Evolutionary conservation across 2,329 filamentous ascomycete genomes (phyloP), one percentile per base, ranked within the genome.

Genomic region (Beauveria asiatica): DNA sequence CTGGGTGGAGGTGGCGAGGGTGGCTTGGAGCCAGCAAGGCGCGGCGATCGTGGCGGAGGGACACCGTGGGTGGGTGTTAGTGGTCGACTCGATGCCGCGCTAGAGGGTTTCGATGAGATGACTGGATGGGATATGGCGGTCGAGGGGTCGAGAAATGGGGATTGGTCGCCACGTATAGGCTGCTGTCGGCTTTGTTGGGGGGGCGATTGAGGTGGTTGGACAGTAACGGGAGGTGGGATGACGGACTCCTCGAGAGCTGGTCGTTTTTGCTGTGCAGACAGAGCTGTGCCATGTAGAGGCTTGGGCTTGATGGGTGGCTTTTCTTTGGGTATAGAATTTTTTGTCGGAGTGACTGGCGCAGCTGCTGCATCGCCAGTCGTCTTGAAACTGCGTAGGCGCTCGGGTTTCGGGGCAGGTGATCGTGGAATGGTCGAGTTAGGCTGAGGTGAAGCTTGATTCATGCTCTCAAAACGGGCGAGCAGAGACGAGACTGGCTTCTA

Each of bases 401-500:
- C 75, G 30, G 79, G 76, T 64, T 78, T 81, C 33, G 73, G 72
- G 30, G 70, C 69, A 60, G 76, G 70, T 56, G 73, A 75, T 53
- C 74, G 71, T n/a, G 72, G 65, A 53, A 70, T 67, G 19, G 68
- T 64, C 52, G 68, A 64, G 53, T 67, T 61, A 46, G 65, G 49
- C 16, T 66, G 64, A 54, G 59, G 55, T 62, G 63, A 64, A 57
- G 64, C 62, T 58, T 65, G 68, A 63, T 68, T 69, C 66, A 93
- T 85, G 70, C 87, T 90, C 77, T 94, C 90, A 72, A 93, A 94
- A 67, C 89, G 86, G 64, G 88, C 90, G 63, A 87, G 83, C 62
- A 94, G 78, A 56, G 89, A 92, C 56, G 90, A 94, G 55, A 94
- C 89, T 27, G 90, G 89, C 76, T 86, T 90, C 88, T 91, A 64